Evolutionary conservation across 768 basidiomycete species (phyloP), one percentile per base, ranked within the genome.

Genomic region (Boletus subparvulus): DNA sequence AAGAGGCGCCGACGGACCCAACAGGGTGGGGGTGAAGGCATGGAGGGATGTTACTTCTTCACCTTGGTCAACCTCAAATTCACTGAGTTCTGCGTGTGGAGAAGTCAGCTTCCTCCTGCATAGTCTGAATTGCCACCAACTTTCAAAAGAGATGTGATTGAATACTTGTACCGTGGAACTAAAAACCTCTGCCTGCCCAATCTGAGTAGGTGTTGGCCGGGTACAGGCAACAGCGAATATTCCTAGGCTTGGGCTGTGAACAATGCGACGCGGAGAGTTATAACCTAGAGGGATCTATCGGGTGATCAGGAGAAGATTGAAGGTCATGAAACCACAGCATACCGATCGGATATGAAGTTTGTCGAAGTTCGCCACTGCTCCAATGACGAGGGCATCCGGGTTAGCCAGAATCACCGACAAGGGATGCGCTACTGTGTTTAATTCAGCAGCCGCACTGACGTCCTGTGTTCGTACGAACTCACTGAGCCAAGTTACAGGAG

Each of bases 291-390:
- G 78, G 30, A 92, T 75, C 92, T 93, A 62, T 40, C 45, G 16
- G 33, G 32, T 26, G 21, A 36, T 56, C 43, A 48, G 49, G 53
- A 47, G 19, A 45, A 39, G 12, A 44, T 21, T 28, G 4, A 49
- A 13, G 8, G 30, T 45, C 40, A 33, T 30, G 26, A 40, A 37
- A 36, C 5, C 28, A 13, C 13, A 33, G 59, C 81, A 60, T 68
- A 92, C 92, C 36, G 90, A 82, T 54, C 86, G 84, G 45, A 95
- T 84, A 63, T 95, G 89, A 69, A 94, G 78, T 69, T 90, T 90
- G 60, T 90, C 83, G 12, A 92, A 75, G 56, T 87, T 81, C 33
- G 77, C 74, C 13, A 92, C 79, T 6, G 74, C 74, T 9, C 92
- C 93, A 44, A 96, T 82, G 47, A 81, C 72, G 16, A 94, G 70